Percentiles rank a stretch among this genome's conserved stretches.
Evolutionary conservation across 352 stramenopile genomes (phyloP).

Genomic region (Globisporangium apiculatum): DNA sequence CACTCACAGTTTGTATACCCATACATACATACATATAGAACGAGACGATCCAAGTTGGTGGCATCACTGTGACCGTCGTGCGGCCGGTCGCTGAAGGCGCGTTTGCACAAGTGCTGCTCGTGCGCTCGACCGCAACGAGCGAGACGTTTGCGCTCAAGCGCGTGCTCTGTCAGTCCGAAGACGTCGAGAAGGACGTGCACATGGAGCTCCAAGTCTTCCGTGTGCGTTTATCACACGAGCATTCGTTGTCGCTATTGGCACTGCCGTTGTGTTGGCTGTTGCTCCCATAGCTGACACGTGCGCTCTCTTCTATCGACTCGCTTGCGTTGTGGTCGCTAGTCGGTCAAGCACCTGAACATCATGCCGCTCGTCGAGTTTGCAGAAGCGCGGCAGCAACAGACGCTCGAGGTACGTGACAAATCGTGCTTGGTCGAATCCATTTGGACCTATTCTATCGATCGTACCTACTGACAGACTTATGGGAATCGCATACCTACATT

Average conservation of each 20-base stretch:
- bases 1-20: too few relatives aligned
- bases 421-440: not conserved
- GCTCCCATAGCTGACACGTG: not conserved
- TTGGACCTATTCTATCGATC: too few relatives aligned
- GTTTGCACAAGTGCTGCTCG: conserved; percentile 78
- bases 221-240: conserved; percentile 20
- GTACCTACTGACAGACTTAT: not conserved
- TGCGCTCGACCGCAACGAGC: conserved; percentile 52
- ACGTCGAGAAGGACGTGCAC: conserved; percentile 68
- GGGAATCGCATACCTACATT: too few relatives aligned
- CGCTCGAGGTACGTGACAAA: conserved; percentile 43
- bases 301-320: not conserved
- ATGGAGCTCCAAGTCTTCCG: conserved; percentile 73
- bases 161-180: conserved; percentile 74
- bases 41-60: conserved; percentile 72
- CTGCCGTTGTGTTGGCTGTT: too few relatives aligned
- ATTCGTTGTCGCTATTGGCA: too few relatives aligned
- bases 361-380: conserved; percentile 77
- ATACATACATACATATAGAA: conserved; percentile 21
- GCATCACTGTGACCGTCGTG: conserved; percentile 59
- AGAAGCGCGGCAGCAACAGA: conserved; percentile 50
- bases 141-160: conserved; percentile 81
- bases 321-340: conserved; percentile 20
- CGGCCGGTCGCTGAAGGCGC: conserved; percentile 64
- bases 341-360: conserved; percentile 76